A percentile compares a stretch with the other conserved stretches of the same genome.
Evolutionary conservation across 192 early-diverging fungal species (phyloP).

Genomic region (Pilaira anomala): DNA sequence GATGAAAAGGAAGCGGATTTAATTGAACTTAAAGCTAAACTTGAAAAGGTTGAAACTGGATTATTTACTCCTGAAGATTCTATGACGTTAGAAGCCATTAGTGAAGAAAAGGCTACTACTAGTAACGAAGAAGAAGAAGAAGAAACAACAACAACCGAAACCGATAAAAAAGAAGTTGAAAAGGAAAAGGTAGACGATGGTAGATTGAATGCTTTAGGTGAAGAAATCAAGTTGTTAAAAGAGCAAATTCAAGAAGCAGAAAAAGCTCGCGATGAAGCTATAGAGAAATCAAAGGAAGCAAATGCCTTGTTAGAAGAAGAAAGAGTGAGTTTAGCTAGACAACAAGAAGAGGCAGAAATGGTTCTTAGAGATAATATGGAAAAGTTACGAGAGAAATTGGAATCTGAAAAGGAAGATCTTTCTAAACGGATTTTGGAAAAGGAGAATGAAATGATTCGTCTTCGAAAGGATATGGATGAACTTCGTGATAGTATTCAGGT

Average conservation of each 20-base stretch:
- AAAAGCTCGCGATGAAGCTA: slow-evolving; percentile 2
- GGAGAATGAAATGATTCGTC: slow-evolving; percentile 2
- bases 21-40: slow-evolving; percentile 9
- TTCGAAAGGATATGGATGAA: slow-evolving; percentile 20
- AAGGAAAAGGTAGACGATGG: background rate
- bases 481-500: slow-evolving; percentile 26
- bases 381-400: slow-evolving; percentile 21
- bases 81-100: slow-evolving; percentile 1
- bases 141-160: background rate
- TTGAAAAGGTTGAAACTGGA: slow-evolving; percentile 7
- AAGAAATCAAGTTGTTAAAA: background rate
- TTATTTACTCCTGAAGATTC: slow-evolving; percentile 7
- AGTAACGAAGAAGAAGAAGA: background rate
- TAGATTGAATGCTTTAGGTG: background rate
- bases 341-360: slow-evolving; percentile 20
- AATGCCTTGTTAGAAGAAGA: slow-evolving; percentile 22
- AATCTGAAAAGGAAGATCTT: slow-evolving; percentile 20
- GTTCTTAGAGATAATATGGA: slow-evolving; percentile 26
- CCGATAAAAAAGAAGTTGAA: background rate
- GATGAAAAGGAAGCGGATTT: slow-evolving; percentile 10
- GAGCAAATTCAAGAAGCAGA: background rate
- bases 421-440: slow-evolving; percentile 1
- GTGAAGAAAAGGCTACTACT: background rate
- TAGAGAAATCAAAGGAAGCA: slow-evolving; percentile 2
- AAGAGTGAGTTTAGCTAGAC: background rate